Evolutionary conservation across 192 early-diverging fungal genomes (phyloP), one percentile per base, ranked within the genome.

Genomic region (Phycomyces nitens): DNA sequence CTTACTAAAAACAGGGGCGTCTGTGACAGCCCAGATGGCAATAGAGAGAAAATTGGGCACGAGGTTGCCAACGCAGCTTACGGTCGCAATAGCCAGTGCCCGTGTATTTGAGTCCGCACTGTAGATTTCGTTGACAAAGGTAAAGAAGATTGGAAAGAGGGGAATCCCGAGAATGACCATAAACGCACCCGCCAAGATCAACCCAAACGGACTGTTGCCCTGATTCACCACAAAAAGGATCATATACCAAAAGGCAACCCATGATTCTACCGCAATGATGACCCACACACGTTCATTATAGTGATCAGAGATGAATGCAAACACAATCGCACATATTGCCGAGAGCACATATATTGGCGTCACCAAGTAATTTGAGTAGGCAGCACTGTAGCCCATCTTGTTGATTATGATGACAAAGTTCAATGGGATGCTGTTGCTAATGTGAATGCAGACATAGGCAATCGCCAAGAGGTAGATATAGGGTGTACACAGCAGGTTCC

Each of bases 231-330:
- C 18, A 58, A 41, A 58, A 16, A 58, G 20, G 5, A 58, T 38
- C 1, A 58, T 26, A 58, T 58, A 58, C 56, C 56, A 58, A 58
- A 58, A 39, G 40, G 56, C 56, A 2, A 58, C 56, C 56, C 56
- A 41, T 34, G 40, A 10, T 40, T 58, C 34, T 11, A 38, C 34
- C 1, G 39, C 12, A 40, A 58, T 58, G 22, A 58, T 20, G 21
- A 58, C 11, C 56, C 56, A 58, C 8, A 39, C 39, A 22, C 56
- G 56, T 2, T 41, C 56, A 42, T 39, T 39, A 12, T 40, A 38
- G 38, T 21, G 38, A 21, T 58, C 56, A 42, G 56, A 58, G 1
- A 41, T 12, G 29, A 26, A 58, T 16, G 34, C 39, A 18, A 58
- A 58, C 5, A 58, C 20, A 18, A 41, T 38, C 1, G 39, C 56